Base-by-base conservation (phyloP, 495 filamentous ascomycete genomes). In the Penicillium steckii region DNA sequence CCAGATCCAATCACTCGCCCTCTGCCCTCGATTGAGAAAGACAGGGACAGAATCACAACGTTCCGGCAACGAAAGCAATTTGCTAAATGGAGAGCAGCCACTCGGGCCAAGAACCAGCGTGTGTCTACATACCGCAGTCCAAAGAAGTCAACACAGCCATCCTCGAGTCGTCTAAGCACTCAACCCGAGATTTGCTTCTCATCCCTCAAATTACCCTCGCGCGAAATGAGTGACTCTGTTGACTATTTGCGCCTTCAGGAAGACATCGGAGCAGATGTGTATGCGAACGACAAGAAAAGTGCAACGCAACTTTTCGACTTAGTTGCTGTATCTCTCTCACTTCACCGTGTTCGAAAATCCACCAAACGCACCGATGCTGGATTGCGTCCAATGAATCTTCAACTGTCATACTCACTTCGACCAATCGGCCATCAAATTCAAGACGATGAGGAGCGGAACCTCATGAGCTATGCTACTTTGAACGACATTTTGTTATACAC, bases 31-130 rank as follows among this genome's bases (percentile, higher is more conserved):
- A 29, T 55, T 17, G 60, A 57, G 19, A 46, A 52, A 38, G 54
- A 50, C 8, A 52, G 42, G 10, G 57, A 64, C 38, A 43, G 61
- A 23, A 37, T 51, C 22, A 18, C 50, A 15, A 47, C 30, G 2
- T 48, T 61, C 26, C 52, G 53, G 10, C 55, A 52, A 35, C 42
- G 50, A 12, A 61, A 59, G 33, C 55, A 61, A 18, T 42, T 24
- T n/a, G 52, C 49, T 24, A 64, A 57, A 18, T 66, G 63, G 63
- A 56, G 25, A 51, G 25, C 40, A n/a, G n/a, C 47, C 4, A 44
- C 21, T 21, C 57, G 46, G 29, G 24, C 25, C 32, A 44, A 23
- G 19, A 21, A 18, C 23, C 55, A 48, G 24, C 46, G 49, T 2
- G 7, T 17, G n/a, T 51, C 51, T 21, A 55, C 58, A 8, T 44